These are phyloP conservation scores for Lecanicillium sp. DNA, from an alignment of 2,329 filamentous ascomycete species.

Conservation along the genomic window DNA sequence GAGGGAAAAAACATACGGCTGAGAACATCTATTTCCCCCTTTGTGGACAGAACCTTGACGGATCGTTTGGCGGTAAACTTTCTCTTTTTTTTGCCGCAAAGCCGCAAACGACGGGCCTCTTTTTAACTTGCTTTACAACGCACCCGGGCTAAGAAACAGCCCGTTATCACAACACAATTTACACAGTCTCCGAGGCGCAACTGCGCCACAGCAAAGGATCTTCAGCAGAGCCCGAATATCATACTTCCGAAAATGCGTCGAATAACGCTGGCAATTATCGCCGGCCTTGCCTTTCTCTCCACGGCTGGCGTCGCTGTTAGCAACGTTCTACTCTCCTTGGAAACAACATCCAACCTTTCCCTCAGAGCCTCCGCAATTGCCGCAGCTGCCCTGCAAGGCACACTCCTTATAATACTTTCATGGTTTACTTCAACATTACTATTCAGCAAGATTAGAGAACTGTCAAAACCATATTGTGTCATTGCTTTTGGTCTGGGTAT, in stretches of 20 bases:
- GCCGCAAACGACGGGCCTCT: background rate
- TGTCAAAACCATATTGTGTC: slow-evolving; percentile 15
- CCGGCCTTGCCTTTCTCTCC: slow-evolving; percentile 2
- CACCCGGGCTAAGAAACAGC: background rate
- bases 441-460: slow-evolving; percentile 12
- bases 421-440: slow-evolving; percentile 1
- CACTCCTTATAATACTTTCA: slow-evolving; percentile 10
- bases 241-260: slow-evolving; percentile 1
- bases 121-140: too few relatives aligned
- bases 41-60: too few relatives aligned
- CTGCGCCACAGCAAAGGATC: too few relatives aligned
- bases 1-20: background rate
- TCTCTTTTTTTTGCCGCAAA: background rate
- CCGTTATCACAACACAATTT: background rate
- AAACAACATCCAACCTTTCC: background rate
- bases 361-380: slow-evolving; percentile 23
- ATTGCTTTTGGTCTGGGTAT: slow-evolving; percentile 22
- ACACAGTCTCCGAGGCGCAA: too few relatives aligned
- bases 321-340: slow-evolving; percentile 2
- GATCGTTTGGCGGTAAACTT: background rate
- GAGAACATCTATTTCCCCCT: too few relatives aligned
- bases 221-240: too few relatives aligned
- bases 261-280: slow-evolving; percentile 1
- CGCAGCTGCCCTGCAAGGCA: slow-evolving; percentile 29
- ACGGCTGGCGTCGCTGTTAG: slow-evolving; percentile 3